Conservation (phyloP, 208 protist species). For the Acanthamoeba triangularis region DNA sequence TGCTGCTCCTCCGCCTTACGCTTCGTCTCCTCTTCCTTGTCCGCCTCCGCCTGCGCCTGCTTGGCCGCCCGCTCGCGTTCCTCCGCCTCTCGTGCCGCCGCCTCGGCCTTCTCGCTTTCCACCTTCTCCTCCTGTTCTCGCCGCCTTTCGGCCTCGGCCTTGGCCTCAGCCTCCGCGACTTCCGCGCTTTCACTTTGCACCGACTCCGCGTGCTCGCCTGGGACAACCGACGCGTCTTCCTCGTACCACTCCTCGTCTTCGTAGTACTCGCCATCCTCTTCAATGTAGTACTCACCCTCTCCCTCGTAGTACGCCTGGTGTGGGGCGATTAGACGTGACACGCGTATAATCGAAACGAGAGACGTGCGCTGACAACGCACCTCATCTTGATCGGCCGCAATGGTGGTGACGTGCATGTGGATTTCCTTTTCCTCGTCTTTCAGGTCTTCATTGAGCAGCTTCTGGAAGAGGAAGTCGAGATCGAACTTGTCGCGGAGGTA, state of each 20-base stretch:
- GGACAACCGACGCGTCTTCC: not conserved
- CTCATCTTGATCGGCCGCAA: not conserved
- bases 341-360: not conserved
- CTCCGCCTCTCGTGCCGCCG: not conserved
- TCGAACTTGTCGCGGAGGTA: conserved; percentile 41
- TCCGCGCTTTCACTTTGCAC: not conserved
- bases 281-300: not conserved
- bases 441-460: conserved; percentile 2
- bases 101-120: not conserved
- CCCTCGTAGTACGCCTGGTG: not conserved
- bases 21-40: not conserved
- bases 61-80: not conserved
- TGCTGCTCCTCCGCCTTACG: not conserved
- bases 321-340: too few species aligned
- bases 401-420: not conserved
- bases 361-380: not conserved
- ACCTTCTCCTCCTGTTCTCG: not conserved
- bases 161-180: not conserved
- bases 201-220: not conserved
- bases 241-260: not conserved
- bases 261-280: conserved; percentile 17
- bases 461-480: conserved; percentile 67
- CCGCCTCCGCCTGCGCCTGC: not conserved
- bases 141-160: not conserved
- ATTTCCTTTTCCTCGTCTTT: conserved; percentile 8